phyloP scores from a whole-genome alignment of 2,329 filamentous ascomycete genomes.

The Truncatella angustata region DNA sequence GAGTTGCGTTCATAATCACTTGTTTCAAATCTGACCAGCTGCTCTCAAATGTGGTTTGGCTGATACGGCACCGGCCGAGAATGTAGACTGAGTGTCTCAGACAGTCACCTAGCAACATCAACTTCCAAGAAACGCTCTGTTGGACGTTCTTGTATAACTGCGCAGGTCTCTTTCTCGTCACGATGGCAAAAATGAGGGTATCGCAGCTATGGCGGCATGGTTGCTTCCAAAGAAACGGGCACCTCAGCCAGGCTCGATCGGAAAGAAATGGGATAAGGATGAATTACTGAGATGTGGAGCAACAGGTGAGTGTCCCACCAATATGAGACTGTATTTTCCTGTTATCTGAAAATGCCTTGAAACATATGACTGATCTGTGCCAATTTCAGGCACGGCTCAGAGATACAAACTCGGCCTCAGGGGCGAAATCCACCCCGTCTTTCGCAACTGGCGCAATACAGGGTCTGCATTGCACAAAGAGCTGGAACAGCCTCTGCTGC shows the following conservation, averaged over 20 bases:
- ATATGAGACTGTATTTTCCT: neutral
- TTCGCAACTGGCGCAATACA: slow-evolving; percentile 24
- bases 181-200: neutral
- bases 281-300: slow-evolving; percentile 28
- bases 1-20: no score
- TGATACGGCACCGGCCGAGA: no score
- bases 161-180: no score
- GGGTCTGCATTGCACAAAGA: slow-evolving; percentile 20
- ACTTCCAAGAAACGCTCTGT: no score
- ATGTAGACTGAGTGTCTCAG: no score
- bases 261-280: slow-evolving; percentile 26
- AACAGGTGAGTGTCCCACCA: slow-evolving; percentile 20
- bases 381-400: slow-evolving; percentile 20
- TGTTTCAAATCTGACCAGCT: no score
- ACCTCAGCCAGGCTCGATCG: slow-evolving; percentile 22
- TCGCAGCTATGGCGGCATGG: neutral
- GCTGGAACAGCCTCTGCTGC: slow-evolving; percentile 28
- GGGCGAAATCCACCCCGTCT: slow-evolving; percentile 29
- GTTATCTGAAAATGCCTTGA: neutral
- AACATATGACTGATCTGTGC: neutral
- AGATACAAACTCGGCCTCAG: slow-evolving; percentile 17
- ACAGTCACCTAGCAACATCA: no score
- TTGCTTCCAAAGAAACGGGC: slow-evolving; percentile 8
- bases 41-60: no score
- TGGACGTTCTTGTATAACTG: no score